These are phyloP conservation scores for Exsudoporus frostii DNA, from an alignment of 768 basidiomycete species.

Conservation along the genomic window DNA sequence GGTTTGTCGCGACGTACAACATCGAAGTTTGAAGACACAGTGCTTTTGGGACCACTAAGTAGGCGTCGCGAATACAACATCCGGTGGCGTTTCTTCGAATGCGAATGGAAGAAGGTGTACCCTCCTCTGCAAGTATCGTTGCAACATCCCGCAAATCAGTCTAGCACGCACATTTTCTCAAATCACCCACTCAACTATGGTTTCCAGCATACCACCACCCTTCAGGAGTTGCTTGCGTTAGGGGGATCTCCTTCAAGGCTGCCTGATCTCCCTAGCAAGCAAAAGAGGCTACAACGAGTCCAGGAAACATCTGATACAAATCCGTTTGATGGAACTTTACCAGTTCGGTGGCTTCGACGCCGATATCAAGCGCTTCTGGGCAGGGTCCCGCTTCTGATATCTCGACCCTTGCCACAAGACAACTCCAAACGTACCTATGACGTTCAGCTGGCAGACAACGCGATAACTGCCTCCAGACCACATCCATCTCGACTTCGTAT, in stretches of 20 bases:
- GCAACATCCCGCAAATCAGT: slow-evolving; percentile 8
- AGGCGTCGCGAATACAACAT: slow-evolving; percentile 73
- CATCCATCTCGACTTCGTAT: slow-evolving; percentile 19
- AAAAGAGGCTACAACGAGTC: not conserved
- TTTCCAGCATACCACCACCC: slow-evolving; percentile 41
- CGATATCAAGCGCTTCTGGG: slow-evolving; percentile 60
- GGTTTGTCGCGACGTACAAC: slow-evolving; percentile 56
- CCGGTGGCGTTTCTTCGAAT: slow-evolving; percentile 60
- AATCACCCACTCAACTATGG: slow-evolving; percentile 34
- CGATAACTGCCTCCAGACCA: slow-evolving; percentile 19
- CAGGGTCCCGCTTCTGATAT: slow-evolving; percentile 54
- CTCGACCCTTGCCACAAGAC: slow-evolving; percentile 12
- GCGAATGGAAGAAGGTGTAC: slow-evolving; percentile 50
- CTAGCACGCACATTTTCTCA: slow-evolving; percentile 10
- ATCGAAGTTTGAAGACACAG: slow-evolving; percentile 55
- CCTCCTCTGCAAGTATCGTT: slow-evolving; percentile 58
- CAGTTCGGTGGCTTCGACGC: slow-evolving; percentile 38
- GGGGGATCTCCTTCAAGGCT: slow-evolving; percentile 34
- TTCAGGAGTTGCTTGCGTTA: slow-evolving; percentile 45
- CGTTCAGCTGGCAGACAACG: slow-evolving; percentile 33
- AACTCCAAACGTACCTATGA: slow-evolving; percentile 21
- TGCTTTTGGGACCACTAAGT: slow-evolving; percentile 61
- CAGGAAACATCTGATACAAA: not conserved
- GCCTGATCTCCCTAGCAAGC: slow-evolving; percentile 33
- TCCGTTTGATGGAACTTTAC: slow-evolving; percentile 18